A percentile compares a stretch with the other conserved stretches of the same genome.
Evolutionary conservation across 805 yeast genomes (phyloP).

Genomic region (Ogataea degrootiae): DNA sequence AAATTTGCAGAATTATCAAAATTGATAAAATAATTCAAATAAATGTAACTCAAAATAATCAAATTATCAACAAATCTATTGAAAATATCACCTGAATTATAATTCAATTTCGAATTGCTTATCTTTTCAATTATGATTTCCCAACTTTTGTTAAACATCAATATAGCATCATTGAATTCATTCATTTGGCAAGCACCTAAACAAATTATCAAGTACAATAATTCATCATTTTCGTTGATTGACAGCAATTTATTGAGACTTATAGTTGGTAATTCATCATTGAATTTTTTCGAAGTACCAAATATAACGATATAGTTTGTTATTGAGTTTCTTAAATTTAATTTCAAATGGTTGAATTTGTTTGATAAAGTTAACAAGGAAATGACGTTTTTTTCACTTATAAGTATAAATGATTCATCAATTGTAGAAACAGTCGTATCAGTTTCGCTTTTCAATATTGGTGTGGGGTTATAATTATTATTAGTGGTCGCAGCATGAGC

Average conservation of each 20-base stretch:
- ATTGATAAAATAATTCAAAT: slow-evolving; percentile 36
- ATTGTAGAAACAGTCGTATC: slow-evolving; percentile 1
- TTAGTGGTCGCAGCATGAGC: background rate
- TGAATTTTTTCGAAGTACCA: slow-evolving; percentile 15
- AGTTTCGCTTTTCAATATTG: no score
- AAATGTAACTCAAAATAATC: slow-evolving; percentile 39
- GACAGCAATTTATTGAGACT: slow-evolving; percentile 19
- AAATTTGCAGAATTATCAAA: slow-evolving; percentile 13
- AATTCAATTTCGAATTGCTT: slow-evolving; percentile 25
- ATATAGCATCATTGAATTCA: slow-evolving; percentile 30
- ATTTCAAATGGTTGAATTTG: slow-evolving; percentile 23
- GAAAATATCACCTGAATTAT: slow-evolving; percentile 26
- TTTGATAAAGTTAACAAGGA: slow-evolving; percentile 29
- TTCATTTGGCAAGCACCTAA: slow-evolving; percentile 39
- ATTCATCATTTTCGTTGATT: slow-evolving; percentile 32
- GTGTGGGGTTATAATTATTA: slow-evolving; percentile 1
- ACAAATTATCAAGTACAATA: slow-evolving; percentile 41
- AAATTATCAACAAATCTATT: slow-evolving; percentile 41
- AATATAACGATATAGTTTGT: slow-evolving; percentile 23
- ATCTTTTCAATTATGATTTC: slow-evolving; percentile 27
- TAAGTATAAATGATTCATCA: slow-evolving; percentile 7
- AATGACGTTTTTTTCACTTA: slow-evolving; percentile 28
- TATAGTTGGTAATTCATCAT: slow-evolving; percentile 18
- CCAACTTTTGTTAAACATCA: slow-evolving; percentile 44
- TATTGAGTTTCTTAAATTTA: slow-evolving; percentile 18